phyloP scores from a whole-genome alignment of 2,329 filamentous ascomycete species.

The Neobulgaria alba region DNA sequence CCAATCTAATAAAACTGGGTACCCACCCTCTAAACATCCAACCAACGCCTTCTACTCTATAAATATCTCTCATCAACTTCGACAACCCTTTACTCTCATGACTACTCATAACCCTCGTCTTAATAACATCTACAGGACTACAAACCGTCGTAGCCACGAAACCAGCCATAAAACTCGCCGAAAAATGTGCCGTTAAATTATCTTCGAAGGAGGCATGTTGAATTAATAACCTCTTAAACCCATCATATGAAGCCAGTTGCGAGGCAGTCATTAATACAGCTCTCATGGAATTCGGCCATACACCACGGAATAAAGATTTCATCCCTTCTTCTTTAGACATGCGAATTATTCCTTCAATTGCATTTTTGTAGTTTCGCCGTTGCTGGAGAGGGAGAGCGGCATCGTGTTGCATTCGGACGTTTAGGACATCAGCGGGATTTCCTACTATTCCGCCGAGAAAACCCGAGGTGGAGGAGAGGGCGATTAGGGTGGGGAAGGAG shows the following conservation, averaged over 20 bases:
- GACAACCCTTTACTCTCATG: constrained; percentile 45
- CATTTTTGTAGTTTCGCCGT: constrained; percentile 82
- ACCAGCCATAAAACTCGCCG: constrained; percentile 67
- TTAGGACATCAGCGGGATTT: constrained; percentile 92
- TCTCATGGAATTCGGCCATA: constrained; percentile 72
- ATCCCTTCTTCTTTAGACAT: constrained; percentile 84
- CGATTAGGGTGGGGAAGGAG: constrained; percentile 68
- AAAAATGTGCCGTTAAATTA: constrained; percentile 68
- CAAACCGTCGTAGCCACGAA: constrained; percentile 80
- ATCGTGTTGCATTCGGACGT: constrained; percentile 97
- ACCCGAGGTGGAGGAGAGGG: constrained; percentile 74
- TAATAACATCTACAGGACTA: constrained; percentile 80
- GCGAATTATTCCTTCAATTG: constrained; percentile 73
- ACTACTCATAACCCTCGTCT: constrained; percentile 78
- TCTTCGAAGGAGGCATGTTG: constrained; percentile 57
- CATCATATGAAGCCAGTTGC: constrained; percentile 78
- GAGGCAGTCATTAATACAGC: constrained; percentile 83
- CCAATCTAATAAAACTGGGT: constrained; percentile 60
- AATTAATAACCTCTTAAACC: constrained; percentile 65
- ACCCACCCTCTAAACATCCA: constrained; percentile 93
- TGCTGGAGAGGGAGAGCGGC: constrained; percentile 64
- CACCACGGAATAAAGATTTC: constrained; percentile 70
- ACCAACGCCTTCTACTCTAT: constrained; percentile 58
- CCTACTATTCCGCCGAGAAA: constrained; percentile 83
- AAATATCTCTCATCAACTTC: constrained; percentile 57